phyloP scores from a whole-genome alignment of 2,329 filamentous ascomycete species.

The Neonectria ditissima region DNA sequence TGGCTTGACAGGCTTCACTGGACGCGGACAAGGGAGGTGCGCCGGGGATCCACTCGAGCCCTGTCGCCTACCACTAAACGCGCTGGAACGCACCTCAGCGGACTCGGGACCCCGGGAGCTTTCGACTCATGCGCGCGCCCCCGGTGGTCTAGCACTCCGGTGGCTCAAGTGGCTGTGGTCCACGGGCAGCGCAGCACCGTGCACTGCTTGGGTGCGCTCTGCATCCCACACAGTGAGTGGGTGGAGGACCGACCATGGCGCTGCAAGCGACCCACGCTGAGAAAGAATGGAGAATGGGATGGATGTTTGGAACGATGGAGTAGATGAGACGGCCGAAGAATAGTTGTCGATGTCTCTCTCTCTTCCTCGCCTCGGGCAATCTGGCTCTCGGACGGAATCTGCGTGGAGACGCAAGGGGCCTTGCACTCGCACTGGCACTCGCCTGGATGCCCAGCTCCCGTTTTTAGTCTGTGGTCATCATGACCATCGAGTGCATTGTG shows the following conservation, averaged over 20 bases:
- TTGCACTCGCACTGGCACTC: neutral
- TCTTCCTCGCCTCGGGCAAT: too few species aligned
- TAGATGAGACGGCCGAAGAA: neutral
- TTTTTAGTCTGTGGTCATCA: neutral
- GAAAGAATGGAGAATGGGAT: neutral
- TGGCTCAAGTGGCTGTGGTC: neutral
- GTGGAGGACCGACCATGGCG: neutral
- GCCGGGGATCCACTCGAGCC: constrained; percentile 20
- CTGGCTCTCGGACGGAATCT: neutral
- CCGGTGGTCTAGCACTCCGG: neutral
- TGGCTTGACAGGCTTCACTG: neutral
- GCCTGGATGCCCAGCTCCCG: neutral
- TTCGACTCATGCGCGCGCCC: constrained; percentile 3
- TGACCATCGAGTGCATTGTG: constrained; percentile 1
- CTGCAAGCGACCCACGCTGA: neutral
- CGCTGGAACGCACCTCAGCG: constrained; percentile 30
- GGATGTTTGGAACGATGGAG: neutral
- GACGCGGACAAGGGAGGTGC: constrained; percentile 15
- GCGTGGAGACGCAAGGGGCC: neutral
- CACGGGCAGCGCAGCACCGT: constrained; percentile 2
- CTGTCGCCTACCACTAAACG: constrained; percentile 31
- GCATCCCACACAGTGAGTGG: neutral
- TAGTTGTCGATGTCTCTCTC: neutral
- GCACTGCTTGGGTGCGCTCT: neutral
- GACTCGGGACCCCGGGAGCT: neutral